Conservation (phyloP, 768 basidiomycete species). For the Hydnomerulius pinastri region DNA sequence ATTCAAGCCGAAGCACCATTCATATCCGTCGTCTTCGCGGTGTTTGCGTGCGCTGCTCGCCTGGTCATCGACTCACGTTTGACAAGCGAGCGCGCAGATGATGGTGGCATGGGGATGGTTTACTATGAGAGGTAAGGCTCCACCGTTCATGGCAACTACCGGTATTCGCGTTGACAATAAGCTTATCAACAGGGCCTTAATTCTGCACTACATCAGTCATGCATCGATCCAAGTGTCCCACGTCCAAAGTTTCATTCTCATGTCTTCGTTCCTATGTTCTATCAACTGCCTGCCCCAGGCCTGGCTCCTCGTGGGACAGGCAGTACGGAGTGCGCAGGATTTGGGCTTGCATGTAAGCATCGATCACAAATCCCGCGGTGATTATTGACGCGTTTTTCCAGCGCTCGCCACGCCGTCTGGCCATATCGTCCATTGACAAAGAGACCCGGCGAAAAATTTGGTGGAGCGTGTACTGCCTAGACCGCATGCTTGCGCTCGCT, state of each 20-base stretch:
- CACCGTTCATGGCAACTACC: not conserved
- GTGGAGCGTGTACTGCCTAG: slow-evolving; percentile 92
- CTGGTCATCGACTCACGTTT: slow-evolving; percentile 76
- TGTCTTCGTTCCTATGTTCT: slow-evolving; percentile 90
- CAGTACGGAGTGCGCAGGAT: slow-evolving; percentile 87
- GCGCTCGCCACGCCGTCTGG: slow-evolving; percentile 81
- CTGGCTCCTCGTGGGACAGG: slow-evolving; percentile 91
- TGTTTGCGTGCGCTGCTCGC: slow-evolving; percentile 86
- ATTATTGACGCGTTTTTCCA: slow-evolving; percentile 33
- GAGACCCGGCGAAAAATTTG: slow-evolving; percentile 89
- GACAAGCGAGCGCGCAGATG: slow-evolving; percentile 58
- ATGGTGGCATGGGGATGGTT: slow-evolving; percentile 87
- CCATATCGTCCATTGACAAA: slow-evolving; percentile 75
- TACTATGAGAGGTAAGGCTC: slow-evolving; percentile 79
- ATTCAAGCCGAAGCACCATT: slow-evolving; percentile 71
- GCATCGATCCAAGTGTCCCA: slow-evolving; percentile 82
- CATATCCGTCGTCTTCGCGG: slow-evolving; percentile 79
- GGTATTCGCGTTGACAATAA: slow-evolving; percentile 1
- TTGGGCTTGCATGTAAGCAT: slow-evolving; percentile 84
- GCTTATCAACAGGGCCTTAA: slow-evolving; percentile 62
- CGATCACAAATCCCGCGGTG: slow-evolving; percentile 1
- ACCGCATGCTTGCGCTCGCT: slow-evolving; percentile 89
- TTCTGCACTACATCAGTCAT: slow-evolving; percentile 90
- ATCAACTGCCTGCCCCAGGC: slow-evolving; percentile 93
- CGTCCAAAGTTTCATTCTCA: slow-evolving; percentile 86